phyloP scores from a whole-genome alignment of 2,329 filamentous ascomycete species.

The Fusarium xyrophilum region DNA sequence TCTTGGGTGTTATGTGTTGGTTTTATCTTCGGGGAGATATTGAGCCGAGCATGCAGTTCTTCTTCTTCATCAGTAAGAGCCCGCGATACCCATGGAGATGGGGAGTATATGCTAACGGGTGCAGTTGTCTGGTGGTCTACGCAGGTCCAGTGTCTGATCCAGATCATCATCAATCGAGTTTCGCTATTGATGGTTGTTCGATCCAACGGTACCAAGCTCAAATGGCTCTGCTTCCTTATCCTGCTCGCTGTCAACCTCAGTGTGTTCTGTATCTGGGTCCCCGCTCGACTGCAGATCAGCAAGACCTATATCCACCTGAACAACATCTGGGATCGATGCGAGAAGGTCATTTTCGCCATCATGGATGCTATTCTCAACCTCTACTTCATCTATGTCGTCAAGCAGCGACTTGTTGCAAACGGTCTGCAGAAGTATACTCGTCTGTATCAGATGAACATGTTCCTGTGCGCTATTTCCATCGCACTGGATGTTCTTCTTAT shows the following conservation, averaged over 20 bases:
- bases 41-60: constrained; percentile 44
- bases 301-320: constrained; percentile 52
- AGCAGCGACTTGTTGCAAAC: constrained; percentile 53
- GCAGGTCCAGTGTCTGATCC: constrained; percentile 53
- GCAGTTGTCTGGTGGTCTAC: constrained; percentile 45
- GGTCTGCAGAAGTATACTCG: constrained; percentile 58
- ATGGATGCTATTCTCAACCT: constrained; percentile 56
- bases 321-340: constrained; percentile 58
- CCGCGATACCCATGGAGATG: too few species aligned
- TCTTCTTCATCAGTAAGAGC: constrained; percentile 40
- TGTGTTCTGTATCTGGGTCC: constrained; percentile 60
- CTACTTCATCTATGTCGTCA: constrained; percentile 55
- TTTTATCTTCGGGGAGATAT: constrained; percentile 34
- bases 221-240: constrained; percentile 52
- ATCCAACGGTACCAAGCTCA: constrained; percentile 46
- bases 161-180: constrained; percentile 61
- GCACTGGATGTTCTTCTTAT: constrained; percentile 41
- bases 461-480: constrained; percentile 42
- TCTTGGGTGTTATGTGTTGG: constrained; percentile 38
- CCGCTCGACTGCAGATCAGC: constrained; percentile 52
- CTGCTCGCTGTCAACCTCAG: constrained; percentile 56
- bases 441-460: constrained; percentile 50
- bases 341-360: constrained; percentile 56
- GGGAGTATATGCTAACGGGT: not conserved
- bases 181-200: constrained; percentile 53